Evolutionary conservation across 306 rosid species (phyloP), one percentile per base, ranked within the genome.

Genomic region (Bauhinia variegata): DNA sequence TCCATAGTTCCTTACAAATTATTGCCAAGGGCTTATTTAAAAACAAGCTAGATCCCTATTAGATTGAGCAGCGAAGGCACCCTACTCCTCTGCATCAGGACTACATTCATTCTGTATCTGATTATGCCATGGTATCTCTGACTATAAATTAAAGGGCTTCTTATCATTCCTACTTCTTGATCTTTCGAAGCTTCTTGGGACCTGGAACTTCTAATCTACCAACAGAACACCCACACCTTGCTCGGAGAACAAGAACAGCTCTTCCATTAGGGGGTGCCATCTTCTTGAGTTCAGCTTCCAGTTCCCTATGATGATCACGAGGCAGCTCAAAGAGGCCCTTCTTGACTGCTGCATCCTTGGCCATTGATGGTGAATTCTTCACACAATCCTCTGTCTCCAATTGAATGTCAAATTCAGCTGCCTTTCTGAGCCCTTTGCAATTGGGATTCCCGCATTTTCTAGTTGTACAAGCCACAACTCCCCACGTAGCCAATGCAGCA

Each of bases 171-270:
- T 88, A 95, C 85, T 88, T 90, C 88, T 91, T 95, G 88, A 86
- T 83, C 96, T 87, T 95, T 16, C 83, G 75, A 7, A 49, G 72
- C 84, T 75, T 90, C 89, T 68, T 84, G 2, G 91, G 82, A 36
- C 99, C 99, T 0, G 96, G 96, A 75, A 95, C 97, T 80, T 95
- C 99, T 83, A 95, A 76, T 72, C 92, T 87, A 55, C 99, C 99
- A 65, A 90, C 91, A 67, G 96, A 88, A 83, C 99, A 95, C 8
- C 99, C 99, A 74, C 99, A 95, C 80, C 96, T 83, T 2, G 91
- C 92, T 64, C 92, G 76, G 65, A 95, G 81, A 16, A 95, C 49
- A 33, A 95, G 88, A 16, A 91, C 95, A 7, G 97, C 99, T 47
- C 99, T 81, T 41, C 97, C 99, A 76, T 95, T 90, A 50, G 70